Evolutionary conservation across 2,329 filamentous ascomycete genomes (phyloP), one percentile per base, ranked within the genome.

Genomic region (Chaetomium strumarium): DNA sequence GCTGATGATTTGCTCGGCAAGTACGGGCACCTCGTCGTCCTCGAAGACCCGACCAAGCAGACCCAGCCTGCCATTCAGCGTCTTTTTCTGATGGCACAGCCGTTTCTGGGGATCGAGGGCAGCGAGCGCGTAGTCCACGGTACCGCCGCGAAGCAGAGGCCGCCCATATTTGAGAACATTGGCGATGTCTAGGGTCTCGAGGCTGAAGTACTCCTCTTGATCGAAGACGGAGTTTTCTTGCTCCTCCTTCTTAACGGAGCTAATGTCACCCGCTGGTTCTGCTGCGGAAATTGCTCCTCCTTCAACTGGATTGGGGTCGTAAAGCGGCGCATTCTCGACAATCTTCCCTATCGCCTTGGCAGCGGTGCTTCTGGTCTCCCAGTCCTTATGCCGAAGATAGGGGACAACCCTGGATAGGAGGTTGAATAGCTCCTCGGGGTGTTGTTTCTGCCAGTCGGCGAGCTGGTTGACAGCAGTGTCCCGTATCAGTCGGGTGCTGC

Each of bases 381-480:
- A 99, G 66, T 91, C 92, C 68, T 92, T 96, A 62, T 93, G 92
- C 53, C 89, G 84, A 30, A 99, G 78, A 69, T 96, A 99, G 1
- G 93, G 92, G n/a, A 99, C 85, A 31, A 99, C 91, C 55, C 92
- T 81, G 30, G 90, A 92, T 12, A 99, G 79, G 7, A 99, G 79
- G 66, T 97, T 96, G 72, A 97, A 97, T 1, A 99, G 77, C 69
- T 99, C 95, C 72, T 99, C 92, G 0, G 93, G 93, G 64, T 97
- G 93, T 69, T 93, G 88, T 68, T 96, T 97, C 72, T 99, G 95
- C 70, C 96, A 93, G 72, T 99, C 93, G 57, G 91, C 93, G 58
- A 99, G 80, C 72, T 99, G 93, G 66, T 95, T 90, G 57, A 95
- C 93, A 57, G 93, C 95, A 58, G 93, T 99, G 67, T 96, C 95